Base-by-base conservation (phyloP, 1,139 yeast species). In the Taphrina sp. region DNA sequence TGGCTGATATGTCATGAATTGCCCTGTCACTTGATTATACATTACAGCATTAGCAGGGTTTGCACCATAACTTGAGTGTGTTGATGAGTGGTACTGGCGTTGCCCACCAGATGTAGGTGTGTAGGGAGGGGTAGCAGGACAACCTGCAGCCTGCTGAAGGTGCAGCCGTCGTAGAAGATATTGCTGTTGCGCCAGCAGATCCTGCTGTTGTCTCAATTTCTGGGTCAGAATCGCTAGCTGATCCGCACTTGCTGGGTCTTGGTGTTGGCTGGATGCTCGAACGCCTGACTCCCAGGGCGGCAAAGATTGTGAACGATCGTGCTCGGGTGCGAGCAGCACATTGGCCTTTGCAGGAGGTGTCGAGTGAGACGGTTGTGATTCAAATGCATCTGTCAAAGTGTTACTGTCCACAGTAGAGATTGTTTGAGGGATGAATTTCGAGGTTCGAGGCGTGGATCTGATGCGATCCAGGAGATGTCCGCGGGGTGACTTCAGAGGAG, bases 381-480 rank as follows among this genome's bases (percentile, higher is more conserved):
- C 7, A 10, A 35, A n/a, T 8, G 16, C 8, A 7, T 3, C 3
- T 35, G 39, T 35, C 39, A 16, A 35, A 5, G 39, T n/a, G 19
- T n/a, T n/a, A 20, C 12, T 35, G 20, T 35, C 39, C 3, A 41
- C 22, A 17, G 20, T 29, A 10, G 39, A 24, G 16, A 37, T 28
- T 26, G 29, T 24, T 24, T 41, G 39, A n/a, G 37, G 35, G 19
- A 49, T 33, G 28, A 31, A 29, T 12, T 31, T 10, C 24, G 46
- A 10, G 41, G 14, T 38, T 23, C 46, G 22, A 7, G 47, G 47
- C 2, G 47, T 43, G 29, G 44, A 34, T 10, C 54, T 22, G 12
- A 49, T 31, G n/a, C 54, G 38, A 29, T 38, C 45, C 16, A 49
- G 46, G 7, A 49, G 46, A 23, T 38, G 39, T 20, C 46, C 45